Evolutionary conservation across 2,329 filamentous ascomycete genomes (phyloP).

Genomic region (Fusarium incarnatum): DNA sequence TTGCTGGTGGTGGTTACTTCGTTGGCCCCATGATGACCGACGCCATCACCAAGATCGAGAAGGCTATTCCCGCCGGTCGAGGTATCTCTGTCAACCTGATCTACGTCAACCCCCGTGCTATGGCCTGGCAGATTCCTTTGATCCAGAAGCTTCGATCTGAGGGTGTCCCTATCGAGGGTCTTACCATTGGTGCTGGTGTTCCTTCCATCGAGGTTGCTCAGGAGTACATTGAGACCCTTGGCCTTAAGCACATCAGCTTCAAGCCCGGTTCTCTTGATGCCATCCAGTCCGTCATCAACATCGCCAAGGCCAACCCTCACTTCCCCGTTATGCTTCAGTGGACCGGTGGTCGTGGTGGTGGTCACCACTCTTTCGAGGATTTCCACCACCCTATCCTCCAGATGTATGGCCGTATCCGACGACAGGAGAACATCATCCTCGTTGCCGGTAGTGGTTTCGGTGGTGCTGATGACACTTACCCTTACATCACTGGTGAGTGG

Average conservation of each 20-base stretch:
- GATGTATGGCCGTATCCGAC: slow-evolving; percentile 90
- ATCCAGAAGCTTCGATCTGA: slow-evolving; percentile 83
- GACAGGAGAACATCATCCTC: slow-evolving; percentile 86
- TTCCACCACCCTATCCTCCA: slow-evolving; percentile 92
- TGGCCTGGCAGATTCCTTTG: slow-evolving; percentile 92
- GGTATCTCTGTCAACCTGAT: slow-evolving; percentile 93
- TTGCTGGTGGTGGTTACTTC: slow-evolving; percentile 91
- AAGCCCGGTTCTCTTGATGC: slow-evolving; percentile 91
- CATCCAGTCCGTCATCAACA: slow-evolving; percentile 90
- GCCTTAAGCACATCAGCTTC: slow-evolving; percentile 92
- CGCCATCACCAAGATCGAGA: slow-evolving; percentile 86
- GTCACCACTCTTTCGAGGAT: slow-evolving; percentile 94
- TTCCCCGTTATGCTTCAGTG: slow-evolving; percentile 96
- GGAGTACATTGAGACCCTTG: slow-evolving; percentile 92
- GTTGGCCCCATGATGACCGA: slow-evolving; percentile 84
- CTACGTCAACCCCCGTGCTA: slow-evolving; percentile 88
- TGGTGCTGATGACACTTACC: slow-evolving; percentile 89
- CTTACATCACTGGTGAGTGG: slow-evolving; percentile 91
- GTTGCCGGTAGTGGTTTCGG: slow-evolving; percentile 94
- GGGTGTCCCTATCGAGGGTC: slow-evolving; percentile 89
- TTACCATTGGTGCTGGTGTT: slow-evolving; percentile 93
- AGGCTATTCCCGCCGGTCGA: slow-evolving; percentile 82
- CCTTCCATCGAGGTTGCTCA: slow-evolving; percentile 93
- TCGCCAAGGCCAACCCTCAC: slow-evolving; percentile 90
- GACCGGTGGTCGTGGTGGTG: slow-evolving; percentile 93